Evolutionary conservation across 2,329 filamentous ascomycete species (phyloP), one percentile per base, ranked within the genome.

Genomic region (Lasiodiplodia sp.): DNA sequence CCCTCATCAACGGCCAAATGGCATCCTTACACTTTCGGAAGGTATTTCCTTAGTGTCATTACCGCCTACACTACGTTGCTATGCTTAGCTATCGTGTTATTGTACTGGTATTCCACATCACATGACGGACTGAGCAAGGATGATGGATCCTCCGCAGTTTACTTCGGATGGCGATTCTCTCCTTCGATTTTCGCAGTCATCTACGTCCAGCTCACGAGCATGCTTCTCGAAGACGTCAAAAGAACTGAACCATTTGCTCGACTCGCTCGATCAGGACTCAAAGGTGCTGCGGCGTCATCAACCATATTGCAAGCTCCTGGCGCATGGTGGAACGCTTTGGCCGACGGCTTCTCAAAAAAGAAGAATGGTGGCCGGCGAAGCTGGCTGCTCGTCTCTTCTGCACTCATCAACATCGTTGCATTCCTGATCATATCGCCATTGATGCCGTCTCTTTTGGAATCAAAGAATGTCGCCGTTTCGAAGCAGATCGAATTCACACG

Each of bases 141-240:
- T 23, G 66, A 75, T 66, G 73, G 72, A 11, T 74, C 75, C 2
- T 73, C 74, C 3, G 60, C 57, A 0, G 21, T 76, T 1, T 63
- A 75, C 12, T 75, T 77, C 49, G 73, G 73, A 28, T 77, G 75
- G 75, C 58, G 75, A 56, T 77, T 75, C 38, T 71, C 68, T 5
- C 75, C 75, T 2, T 76, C 75, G n/a, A 12, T 74, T 18, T 68
- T 77, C 44, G 62, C 73, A 2, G 75, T 77, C 2, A 53, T 77
- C 8, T 77, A 74, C 25, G 49, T 71, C 18, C 72, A 76, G 56
- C 25, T 76, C 21, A 70, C 71, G 0, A 37, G 71, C 1, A 66
- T 75, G n/a, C 31, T 76, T 0, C 70, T 75, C 7, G 58, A 72
- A 0, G 75, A 77, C 67, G 68, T 75, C 5, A 72, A 73, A 18